Evolutionary conservation across 371 early-diverging fungal species (phyloP), one percentile per base, ranked within the genome.

Genomic region (Zychaea mexicana): DNA sequence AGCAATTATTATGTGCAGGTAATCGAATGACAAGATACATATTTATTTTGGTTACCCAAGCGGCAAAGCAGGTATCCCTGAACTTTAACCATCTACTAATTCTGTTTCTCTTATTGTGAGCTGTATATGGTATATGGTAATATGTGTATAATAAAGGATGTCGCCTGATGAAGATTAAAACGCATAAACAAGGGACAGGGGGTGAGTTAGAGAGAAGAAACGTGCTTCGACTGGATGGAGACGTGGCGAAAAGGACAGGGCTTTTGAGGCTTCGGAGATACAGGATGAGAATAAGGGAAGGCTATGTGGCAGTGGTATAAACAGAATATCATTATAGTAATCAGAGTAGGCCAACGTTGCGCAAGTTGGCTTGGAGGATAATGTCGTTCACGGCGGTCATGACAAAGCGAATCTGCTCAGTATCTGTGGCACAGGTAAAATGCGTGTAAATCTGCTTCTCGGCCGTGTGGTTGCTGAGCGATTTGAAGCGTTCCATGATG

Each of bases 341-440:
- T 69, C 74, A 91, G 69, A 91, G 74, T 52, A 90, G 66, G 19
- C 89, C 92, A 63, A 77, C 77, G 56, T 88, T 84, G 49, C 87
- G 78, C 59, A 89, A 67, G 63, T 87, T 86, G 36, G 72, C 74
- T 56, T 88, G 87, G 42, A 88, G 80, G 27, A 92, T 81, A 68
- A 93, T 93, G 69, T 92, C 91, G 62, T 87, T 90, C 15, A 91
- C 90, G n/a, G 90, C 88, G 46, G 86, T 81, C 86, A 90, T 88
- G 46, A 92, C 93, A 66, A 86, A 87, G 52, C 85, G 84, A 60
- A 92, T 88, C 69, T 92, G 91, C 22, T 91, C 74, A 71, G 91
- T 70, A 75, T 93, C 83, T 64, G 90, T 83, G 70, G 91, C 72
- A 81, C 82, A 81, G 42, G 87, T 79, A 59, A 81, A 77, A 68